Conservation (phyloP, 345 rosid species). For the Acer negundo region DNA sequence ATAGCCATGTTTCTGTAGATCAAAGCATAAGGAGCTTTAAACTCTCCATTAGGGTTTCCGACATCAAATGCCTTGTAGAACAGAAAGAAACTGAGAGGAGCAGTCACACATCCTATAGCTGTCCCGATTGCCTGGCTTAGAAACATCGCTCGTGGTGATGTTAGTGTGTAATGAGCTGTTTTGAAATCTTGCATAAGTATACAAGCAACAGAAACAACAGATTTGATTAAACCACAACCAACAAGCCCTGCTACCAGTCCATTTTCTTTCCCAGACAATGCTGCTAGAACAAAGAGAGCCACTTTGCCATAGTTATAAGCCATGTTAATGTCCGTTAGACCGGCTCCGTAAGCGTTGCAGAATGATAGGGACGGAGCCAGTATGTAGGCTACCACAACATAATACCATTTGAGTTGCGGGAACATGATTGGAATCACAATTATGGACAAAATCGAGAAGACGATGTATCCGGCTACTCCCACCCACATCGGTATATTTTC, state of each 20-base stretch:
- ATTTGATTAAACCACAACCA: constrained; percentile 89
- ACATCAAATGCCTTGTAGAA: constrained; percentile 88
- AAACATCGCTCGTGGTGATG: constrained; percentile 93
- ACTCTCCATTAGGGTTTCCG: constrained; percentile 89
- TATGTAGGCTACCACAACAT: constrained; percentile 67
- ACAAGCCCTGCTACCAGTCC: constrained; percentile 87
- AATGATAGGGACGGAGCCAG: constrained; percentile 91
- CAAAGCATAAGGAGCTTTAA: constrained; percentile 88
- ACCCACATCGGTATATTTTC: constrained; percentile 85
- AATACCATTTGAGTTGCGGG: constrained; percentile 94
- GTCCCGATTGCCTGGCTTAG: constrained; percentile 82
- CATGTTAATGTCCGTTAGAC: constrained; percentile 96
- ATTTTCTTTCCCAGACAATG: constrained; percentile 68
- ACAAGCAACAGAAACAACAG: constrained; percentile 88
- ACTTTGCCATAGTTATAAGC: constrained; percentile 96
- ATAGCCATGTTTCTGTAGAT: constrained; percentile 89
- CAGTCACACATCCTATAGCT: constrained; percentile 60
- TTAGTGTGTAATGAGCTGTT: constrained; percentile 76
- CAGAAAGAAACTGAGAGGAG: constrained; percentile 87
- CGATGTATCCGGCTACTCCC: constrained; percentile 55
- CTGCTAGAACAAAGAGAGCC: constrained; percentile 80
- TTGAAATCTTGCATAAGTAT: constrained; percentile 94
- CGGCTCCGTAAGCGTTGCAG: constrained; percentile 95
- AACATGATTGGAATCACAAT: constrained; percentile 75
- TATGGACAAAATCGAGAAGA: constrained; percentile 57